Base-by-base conservation (phyloP, 202 grass and related monocot species). In the Setaria viridis region DNA sequence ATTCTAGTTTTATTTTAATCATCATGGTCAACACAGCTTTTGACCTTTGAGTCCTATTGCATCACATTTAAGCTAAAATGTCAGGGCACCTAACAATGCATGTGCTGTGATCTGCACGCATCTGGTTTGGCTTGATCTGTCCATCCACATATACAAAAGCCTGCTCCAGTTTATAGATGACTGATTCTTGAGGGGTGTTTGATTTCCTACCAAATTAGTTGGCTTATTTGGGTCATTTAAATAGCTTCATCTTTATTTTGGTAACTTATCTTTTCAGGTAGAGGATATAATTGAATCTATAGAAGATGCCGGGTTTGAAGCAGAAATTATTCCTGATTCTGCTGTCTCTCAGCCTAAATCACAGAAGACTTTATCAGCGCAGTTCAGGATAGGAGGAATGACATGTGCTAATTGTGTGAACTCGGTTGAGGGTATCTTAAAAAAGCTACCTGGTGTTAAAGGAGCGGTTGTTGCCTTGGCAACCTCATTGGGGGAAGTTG, bases 371-470 rank as follows among this genome's bases (percentile, higher is more conserved):
- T 83, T 99, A 49, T 91, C 92, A 43, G 94, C 86, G 46, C 97
- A 99, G 53, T 99, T 99, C 87, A 93, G 85, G 57, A 99, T 99
- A 90, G 91, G 93, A 20, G 97, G 97, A 72, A 99, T 99, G 97
- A 99, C 94, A 55, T 99, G 97, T 46, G 92, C 97, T 32, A 94
- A 93, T 74, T 99, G 97, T 87, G 93, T 96, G n/a, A 99, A 93
- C 76, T 99, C 97, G 1, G 89, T 99, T 46, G 97, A 99, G 91
- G 88, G 88, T 30, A 99, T 99, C 84, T 86, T 99, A 57, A 86
- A 55, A 29, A 99, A 89, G 60, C 77, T 93, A 84, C 90, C 97
- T 15, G 97, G 97, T 66, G 89, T 99, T 78, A 93, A 92, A 90
- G 90, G 90, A 82, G 93, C 90, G 30, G 90, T 90, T 11, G 82